Conservation (phyloP, 2,329 filamentous ascomycete species). For the Knufia petricola region DNA sequence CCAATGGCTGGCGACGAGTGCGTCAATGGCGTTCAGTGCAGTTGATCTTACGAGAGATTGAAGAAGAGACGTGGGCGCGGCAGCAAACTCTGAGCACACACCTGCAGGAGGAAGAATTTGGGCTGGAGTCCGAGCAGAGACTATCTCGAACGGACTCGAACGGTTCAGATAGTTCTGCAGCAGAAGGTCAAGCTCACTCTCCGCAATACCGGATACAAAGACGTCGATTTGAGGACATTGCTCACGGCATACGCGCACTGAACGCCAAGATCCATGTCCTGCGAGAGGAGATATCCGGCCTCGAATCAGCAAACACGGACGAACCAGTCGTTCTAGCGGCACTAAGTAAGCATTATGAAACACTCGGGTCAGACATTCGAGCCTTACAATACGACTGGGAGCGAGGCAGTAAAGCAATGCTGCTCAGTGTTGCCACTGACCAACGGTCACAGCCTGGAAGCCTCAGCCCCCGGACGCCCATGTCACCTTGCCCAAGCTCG, state of each 20-base stretch:
- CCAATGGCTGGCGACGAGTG: constrained; percentile 28
- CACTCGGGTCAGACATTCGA: constrained; percentile 79
- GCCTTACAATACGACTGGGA: constrained; percentile 78
- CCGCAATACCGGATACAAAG: constrained; percentile 81
- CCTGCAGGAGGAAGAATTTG: constrained; percentile 16
- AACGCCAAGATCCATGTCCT: constrained; percentile 92
- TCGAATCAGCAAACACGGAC: constrained; percentile 54
- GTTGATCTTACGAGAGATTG: constrained; percentile 71
- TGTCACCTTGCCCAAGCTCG: constrained; percentile 38
- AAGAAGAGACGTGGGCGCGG: constrained; percentile 10
- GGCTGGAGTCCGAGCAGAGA: background rate
- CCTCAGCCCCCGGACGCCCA: constrained; percentile 27
- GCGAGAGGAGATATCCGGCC: constrained; percentile 73
- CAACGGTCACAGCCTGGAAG: constrained; percentile 22
- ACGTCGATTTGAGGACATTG: constrained; percentile 77
- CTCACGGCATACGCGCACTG: constrained; percentile 78
- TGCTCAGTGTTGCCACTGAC: constrained; percentile 57
- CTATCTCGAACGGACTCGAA: constrained; percentile 1
- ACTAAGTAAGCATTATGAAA: constrained; percentile 85
- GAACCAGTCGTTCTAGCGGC: constrained; percentile 63
- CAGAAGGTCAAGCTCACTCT: constrained; percentile 33
- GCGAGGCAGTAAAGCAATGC: constrained; percentile 70
- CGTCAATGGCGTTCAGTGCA: constrained; percentile 48
- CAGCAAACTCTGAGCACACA: constrained; percentile 12
- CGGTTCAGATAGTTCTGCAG: background rate